These are phyloP conservation scores for Candida albicans DNA, from an alignment of 1,139 yeast species.

Conservation along the genomic window DNA sequence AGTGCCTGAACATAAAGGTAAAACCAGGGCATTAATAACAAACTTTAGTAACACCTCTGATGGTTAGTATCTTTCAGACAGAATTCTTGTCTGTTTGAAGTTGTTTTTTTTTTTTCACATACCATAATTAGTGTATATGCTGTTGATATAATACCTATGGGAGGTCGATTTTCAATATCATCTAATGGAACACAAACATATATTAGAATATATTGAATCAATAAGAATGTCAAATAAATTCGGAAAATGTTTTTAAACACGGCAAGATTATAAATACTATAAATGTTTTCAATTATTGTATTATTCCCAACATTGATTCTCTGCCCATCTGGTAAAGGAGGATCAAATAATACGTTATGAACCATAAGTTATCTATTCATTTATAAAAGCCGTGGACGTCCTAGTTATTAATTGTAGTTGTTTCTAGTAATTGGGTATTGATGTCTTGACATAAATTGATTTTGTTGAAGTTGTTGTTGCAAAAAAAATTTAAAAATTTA, in stretches of 20 bases:
- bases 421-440: too few species aligned
- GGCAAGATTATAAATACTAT: constrained; percentile 20
- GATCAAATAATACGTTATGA: constrained; percentile 23
- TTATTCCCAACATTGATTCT: constrained; percentile 24
- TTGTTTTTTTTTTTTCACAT: constrained; percentile 14
- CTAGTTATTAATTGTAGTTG: too few species aligned
- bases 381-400: neutral
- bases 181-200: constrained; percentile 46
- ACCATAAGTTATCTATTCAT: constrained; percentile 8
- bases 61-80: constrained; percentile 10
- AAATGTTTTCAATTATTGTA: constrained; percentile 22
- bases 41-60: constrained; percentile 18
- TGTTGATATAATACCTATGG: constrained; percentile 26
- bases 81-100: too few species aligned
- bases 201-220: constrained; percentile 38
- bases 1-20: constrained; percentile 22
- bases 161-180: constrained; percentile 41
- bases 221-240: constrained; percentile 30
- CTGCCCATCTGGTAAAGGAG: constrained; percentile 19
- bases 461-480: too few species aligned
- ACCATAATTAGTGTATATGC: constrained; percentile 32
- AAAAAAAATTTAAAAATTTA: too few species aligned
- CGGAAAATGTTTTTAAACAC: constrained; percentile 22
- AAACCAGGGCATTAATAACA: constrained; percentile 22
- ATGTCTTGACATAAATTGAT: too few species aligned